phyloP scores from a whole-genome alignment of 805 yeast species.

The Ogataea paradorogensis region DNA sequence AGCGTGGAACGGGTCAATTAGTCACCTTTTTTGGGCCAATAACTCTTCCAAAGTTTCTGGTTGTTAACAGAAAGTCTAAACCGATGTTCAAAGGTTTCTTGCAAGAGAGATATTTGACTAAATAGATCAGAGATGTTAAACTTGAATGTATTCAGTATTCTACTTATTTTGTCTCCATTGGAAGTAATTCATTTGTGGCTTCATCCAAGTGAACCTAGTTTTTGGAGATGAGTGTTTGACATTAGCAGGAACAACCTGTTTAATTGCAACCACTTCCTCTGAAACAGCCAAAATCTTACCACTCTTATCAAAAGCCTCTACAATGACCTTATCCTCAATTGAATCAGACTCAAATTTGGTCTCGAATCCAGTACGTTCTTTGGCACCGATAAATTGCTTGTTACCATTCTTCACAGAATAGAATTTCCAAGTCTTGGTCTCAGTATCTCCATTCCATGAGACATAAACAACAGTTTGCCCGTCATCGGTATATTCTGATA shows the following conservation, averaged over 20 bases:
- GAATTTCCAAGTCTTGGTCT: slow-evolving; percentile 33
- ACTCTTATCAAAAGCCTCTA: slow-evolving; percentile 17
- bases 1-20: slow-evolving; percentile 28
- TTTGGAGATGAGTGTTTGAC: too few relatives aligned
- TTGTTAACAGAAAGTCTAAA: slow-evolving; percentile 19
- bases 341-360: slow-evolving; percentile 14
- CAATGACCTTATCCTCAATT: slow-evolving; percentile 11
- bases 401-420: slow-evolving; percentile 17
- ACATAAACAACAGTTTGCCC: slow-evolving; percentile 29
- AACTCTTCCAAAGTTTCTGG: slow-evolving; percentile 20
- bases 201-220: not conserved
- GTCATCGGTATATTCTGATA: slow-evolving; percentile 13
- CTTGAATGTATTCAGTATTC: not conserved
- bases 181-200: not conserved
- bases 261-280: slow-evolving; percentile 11
- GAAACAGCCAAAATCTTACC: slow-evolving; percentile 19
- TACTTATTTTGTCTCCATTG: slow-evolving; percentile 1
- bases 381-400: slow-evolving; percentile 19
- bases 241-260: slow-evolving; percentile 10
- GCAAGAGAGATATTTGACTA: not conserved
- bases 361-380: slow-evolving; percentile 32
- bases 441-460: slow-evolving; percentile 41
- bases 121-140: not conserved
- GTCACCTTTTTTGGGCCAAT: slow-evolving; percentile 23
- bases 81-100: slow-evolving; percentile 9